phyloP scores from a whole-genome alignment of 1,284 basidiomycete species.

The Cryptococcus floricola region DNA sequence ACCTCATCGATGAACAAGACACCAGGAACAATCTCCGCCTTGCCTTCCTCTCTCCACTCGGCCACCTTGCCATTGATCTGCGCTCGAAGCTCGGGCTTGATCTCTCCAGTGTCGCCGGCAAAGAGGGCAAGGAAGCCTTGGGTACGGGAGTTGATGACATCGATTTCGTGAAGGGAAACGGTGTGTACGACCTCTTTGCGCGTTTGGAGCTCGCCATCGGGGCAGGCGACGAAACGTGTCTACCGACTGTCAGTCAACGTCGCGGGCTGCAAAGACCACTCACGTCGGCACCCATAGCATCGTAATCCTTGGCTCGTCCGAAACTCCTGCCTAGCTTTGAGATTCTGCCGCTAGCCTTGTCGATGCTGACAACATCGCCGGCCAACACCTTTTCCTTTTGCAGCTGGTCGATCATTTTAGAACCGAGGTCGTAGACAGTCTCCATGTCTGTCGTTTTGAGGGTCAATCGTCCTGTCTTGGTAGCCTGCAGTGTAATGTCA shows the following conservation, averaged over 20 bases:
- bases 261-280: slow-evolving; percentile 43
- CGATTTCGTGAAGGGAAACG: slow-evolving; percentile 96
- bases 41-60: slow-evolving; percentile 98
- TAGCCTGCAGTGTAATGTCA: slow-evolving; percentile 60
- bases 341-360: slow-evolving; percentile 96
- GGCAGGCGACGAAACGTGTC: slow-evolving; percentile 97
- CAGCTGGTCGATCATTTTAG: slow-evolving; percentile 97
- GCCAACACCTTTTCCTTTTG: slow-evolving; percentile 96
- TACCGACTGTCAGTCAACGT: slow-evolving; percentile 39
- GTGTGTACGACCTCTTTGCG: slow-evolving; percentile 96
- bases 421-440: slow-evolving; percentile 96
- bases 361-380: slow-evolving; percentile 92
- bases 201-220: slow-evolving; percentile 96
- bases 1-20: slow-evolving; percentile 93
- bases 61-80: slow-evolving; percentile 96
- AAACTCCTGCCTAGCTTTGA: slow-evolving; percentile 94
- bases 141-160: slow-evolving; percentile 97
- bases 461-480: slow-evolving; percentile 95
- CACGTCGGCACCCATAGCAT: slow-evolving; percentile 97
- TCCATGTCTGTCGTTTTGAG: slow-evolving; percentile 99
- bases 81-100: slow-evolving; percentile 92
- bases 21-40: slow-evolving; percentile 95
- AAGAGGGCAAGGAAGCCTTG: slow-evolving; percentile 72
- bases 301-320: slow-evolving; percentile 93
- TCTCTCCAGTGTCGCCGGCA: slow-evolving; percentile 89